These are phyloP conservation scores for Wickerhamomyces sp. DNA, from an alignment of 1,139 yeast genomes.

Conservation along the genomic window DNA sequence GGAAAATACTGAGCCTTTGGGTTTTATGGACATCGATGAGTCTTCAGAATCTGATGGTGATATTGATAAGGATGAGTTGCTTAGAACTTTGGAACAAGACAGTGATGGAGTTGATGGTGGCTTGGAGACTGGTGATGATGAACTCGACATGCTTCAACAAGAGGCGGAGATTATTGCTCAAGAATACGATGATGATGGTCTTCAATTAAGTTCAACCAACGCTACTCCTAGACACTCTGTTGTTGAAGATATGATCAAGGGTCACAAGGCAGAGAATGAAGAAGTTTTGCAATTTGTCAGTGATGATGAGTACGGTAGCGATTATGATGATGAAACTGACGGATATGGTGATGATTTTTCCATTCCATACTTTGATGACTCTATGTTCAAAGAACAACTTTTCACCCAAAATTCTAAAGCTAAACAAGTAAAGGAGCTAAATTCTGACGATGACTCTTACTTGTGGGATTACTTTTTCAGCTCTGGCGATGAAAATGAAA, in stretches of 20 bases:
- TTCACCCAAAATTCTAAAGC: slow-evolving; percentile 5
- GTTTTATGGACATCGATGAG: slow-evolving; percentile 20
- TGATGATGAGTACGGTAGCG: slow-evolving; percentile 16
- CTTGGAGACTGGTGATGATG: slow-evolving; percentile 52
- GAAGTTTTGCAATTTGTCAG: slow-evolving; percentile 18
- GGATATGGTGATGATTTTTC: slow-evolving; percentile 32
- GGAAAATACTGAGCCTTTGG: slow-evolving; percentile 15
- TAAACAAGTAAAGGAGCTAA: slow-evolving; percentile 7
- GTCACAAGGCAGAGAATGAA: slow-evolving; percentile 18
- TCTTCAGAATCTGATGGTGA: slow-evolving; percentile 55
- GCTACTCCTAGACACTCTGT: slow-evolving; percentile 27
- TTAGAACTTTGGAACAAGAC: slow-evolving; percentile 65
- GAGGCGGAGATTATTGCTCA: slow-evolving; percentile 42
- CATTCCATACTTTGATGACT: slow-evolving; percentile 33
- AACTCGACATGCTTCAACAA: slow-evolving; percentile 41
- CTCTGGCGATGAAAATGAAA: slow-evolving; percentile 31
- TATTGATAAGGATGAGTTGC: slow-evolving; percentile 65
- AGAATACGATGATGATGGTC: slow-evolving; percentile 32
- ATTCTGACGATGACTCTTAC: slow-evolving; percentile 31
- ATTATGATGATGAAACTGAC: slow-evolving; percentile 14
- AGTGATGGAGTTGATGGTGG: slow-evolving; percentile 38
- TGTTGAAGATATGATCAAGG: slow-evolving; percentile 20
- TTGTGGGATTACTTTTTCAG: slow-evolving; percentile 50
- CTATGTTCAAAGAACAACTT: slow-evolving; percentile 24
- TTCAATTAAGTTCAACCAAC: slow-evolving; percentile 23